phyloP scores from a whole-genome alignment of 495 filamentous ascomycete species.

The Pyronema domesticum region DNA sequence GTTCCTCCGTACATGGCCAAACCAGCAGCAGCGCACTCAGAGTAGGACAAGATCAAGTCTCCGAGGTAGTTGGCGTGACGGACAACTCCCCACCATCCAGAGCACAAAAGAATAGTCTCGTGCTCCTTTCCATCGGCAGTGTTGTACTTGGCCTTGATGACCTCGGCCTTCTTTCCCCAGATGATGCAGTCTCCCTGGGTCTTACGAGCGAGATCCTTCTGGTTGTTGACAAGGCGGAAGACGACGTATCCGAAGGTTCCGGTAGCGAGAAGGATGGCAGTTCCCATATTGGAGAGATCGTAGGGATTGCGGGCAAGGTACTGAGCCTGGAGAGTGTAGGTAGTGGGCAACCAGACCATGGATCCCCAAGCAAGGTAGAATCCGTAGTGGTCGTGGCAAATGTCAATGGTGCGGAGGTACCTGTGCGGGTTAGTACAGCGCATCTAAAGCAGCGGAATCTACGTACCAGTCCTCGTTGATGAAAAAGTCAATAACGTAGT shows the following conservation, averaged over 20 bases:
- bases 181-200: conserved; percentile 29
- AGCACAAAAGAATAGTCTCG: conserved; percentile 29
- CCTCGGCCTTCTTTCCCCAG: conserved; percentile 29
- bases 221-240: conserved; percentile 33
- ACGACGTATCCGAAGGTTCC: conserved; percentile 30
- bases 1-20: conserved; percentile 1
- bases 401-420: conserved; percentile 36
- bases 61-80: conserved; percentile 35
- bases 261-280: conserved; percentile 21
- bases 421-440: conserved; percentile 10
- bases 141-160: conserved; percentile 27
- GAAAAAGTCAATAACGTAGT: conserved; percentile 36
- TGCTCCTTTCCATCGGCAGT: conserved; percentile 29
- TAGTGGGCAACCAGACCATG: conserved; percentile 29
- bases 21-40: conserved; percentile 31
- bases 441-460: neutral
- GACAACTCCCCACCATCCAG: conserved; percentile 34
- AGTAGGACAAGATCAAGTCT: conserved; percentile 30
- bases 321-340: conserved; percentile 35
- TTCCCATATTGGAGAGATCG: conserved; percentile 20
- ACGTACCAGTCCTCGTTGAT: conserved; percentile 32
- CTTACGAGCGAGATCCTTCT: conserved; percentile 31
- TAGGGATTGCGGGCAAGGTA: conserved; percentile 32
- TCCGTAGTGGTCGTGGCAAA: conserved; percentile 35
- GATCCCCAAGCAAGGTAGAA: conserved; percentile 36